These are phyloP conservation scores for Venturia pyrina DNA, from an alignment of 2,329 filamentous ascomycete species.

Conservation along the genomic window DNA sequence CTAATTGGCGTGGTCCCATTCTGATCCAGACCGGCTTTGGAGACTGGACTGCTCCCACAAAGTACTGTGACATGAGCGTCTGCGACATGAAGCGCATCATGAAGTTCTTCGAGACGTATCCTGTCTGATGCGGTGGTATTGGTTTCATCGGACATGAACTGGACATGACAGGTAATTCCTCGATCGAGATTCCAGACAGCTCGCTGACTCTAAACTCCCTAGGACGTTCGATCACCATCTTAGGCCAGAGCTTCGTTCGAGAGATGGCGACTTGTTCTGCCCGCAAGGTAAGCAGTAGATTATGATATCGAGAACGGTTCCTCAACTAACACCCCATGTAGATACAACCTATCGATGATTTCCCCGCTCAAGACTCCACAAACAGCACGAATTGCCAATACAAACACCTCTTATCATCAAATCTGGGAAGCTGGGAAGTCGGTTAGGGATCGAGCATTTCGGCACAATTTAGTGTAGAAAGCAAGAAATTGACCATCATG, in stretches of 20 bases:
- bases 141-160: background rate
- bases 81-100: background rate
- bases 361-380: background rate
- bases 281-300: background rate
- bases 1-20: background rate
- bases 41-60: background rate
- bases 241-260: background rate
- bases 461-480: too few relatives aligned
- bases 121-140: too few relatives aligned
- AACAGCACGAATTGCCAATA: too few relatives aligned
- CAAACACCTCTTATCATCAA: too few relatives aligned
- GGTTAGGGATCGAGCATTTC: too few relatives aligned
- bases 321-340: background rate
- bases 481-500: too few relatives aligned
- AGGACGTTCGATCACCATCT: too few relatives aligned
- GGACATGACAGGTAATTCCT: background rate
- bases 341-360: background rate
- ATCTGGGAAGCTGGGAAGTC: too few relatives aligned
- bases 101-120: background rate
- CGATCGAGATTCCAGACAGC: too few relatives aligned
- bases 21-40: background rate
- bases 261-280: background rate
- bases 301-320: background rate
- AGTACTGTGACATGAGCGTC: background rate
- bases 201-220: too few relatives aligned